Percentiles rank a stretch among this genome's conserved stretches.
These are phyloP conservation scores for Naganishia vishniacii DNA, from an alignment of 768 basidiomycete genomes.

Conservation along the genomic window DNA sequence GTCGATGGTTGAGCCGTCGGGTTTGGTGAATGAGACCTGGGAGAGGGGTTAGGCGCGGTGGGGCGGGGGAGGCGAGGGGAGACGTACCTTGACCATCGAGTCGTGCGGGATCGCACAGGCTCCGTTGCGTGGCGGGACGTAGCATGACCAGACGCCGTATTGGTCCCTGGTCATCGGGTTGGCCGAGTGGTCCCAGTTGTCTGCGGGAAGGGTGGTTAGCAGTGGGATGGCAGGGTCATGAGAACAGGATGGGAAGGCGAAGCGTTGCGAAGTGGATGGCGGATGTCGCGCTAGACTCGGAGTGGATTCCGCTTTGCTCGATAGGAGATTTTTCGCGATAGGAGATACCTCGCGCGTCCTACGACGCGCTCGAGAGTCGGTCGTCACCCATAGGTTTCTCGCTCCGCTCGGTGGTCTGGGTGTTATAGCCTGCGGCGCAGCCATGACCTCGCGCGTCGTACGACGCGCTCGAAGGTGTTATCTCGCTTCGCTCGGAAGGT, in stretches of 20 bases:
- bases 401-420: background rate
- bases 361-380: too few relatives aligned
- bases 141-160: conserved; percentile 86
- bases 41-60: background rate
- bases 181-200: conserved; percentile 76
- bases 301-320: too few relatives aligned
- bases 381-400: background rate
- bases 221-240: too few relatives aligned
- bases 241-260: too few relatives aligned
- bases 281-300: too few relatives aligned
- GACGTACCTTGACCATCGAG: conserved; percentile 79
- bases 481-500: background rate
- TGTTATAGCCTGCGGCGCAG: too few relatives aligned
- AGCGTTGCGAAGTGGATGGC: too few relatives aligned
- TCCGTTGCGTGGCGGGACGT: conserved; percentile 64
- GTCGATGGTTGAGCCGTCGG: conserved; percentile 73
- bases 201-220: conserved; percentile 51
- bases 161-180: conserved; percentile 79
- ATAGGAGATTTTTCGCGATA: too few relatives aligned
- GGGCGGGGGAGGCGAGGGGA: background rate
- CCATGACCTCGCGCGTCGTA: background rate
- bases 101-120: conserved; percentile 84
- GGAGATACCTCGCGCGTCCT: too few relatives aligned
- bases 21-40: conserved; percentile 86
- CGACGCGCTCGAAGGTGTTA: background rate